These are phyloP conservation scores for Ensete ventricosum DNA, from an alignment of 176 grass and related monocot species.

Conservation along the genomic window DNA sequence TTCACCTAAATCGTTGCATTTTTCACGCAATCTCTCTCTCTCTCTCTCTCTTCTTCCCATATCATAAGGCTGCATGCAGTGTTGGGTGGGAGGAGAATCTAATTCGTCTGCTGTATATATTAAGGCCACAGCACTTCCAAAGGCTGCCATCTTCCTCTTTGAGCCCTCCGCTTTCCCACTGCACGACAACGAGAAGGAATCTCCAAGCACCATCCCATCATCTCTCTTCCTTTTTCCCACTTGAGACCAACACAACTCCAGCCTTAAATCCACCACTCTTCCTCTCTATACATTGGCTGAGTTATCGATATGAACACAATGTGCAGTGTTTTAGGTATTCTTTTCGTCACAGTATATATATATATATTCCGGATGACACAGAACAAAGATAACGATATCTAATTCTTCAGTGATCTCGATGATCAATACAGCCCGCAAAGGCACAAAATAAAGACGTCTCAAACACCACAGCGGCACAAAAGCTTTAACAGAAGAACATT, in stretches of 20 bases:
- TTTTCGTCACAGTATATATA: too few relatives aligned
- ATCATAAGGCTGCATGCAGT: neutral
- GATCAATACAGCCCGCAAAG: too few relatives aligned
- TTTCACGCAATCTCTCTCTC: neutral
- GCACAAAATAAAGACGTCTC: too few relatives aligned
- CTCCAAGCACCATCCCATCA: neutral
- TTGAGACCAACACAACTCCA: neutral
- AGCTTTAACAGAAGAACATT: neutral
- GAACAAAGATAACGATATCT: too few relatives aligned
- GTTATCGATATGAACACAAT: too few relatives aligned
- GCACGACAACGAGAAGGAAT: slow-evolving; percentile 1
- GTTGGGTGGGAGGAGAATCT: neutral
- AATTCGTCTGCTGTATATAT: neutral
- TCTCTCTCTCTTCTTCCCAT: neutral
- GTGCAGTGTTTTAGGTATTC: too few relatives aligned
- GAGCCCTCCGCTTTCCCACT: neutral
- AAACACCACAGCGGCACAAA: neutral
- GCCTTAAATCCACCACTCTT: neutral
- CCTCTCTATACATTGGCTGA: neutral
- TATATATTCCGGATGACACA: too few relatives aligned
- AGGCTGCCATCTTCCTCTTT: slow-evolving; percentile 2
- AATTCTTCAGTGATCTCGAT: too few relatives aligned
- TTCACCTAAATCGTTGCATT: too few relatives aligned
- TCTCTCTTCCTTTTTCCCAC: neutral
- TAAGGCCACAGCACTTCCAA: neutral